A percentile compares a stretch with the other conserved stretches of the same genome.
These are phyloP conservation scores for Cyclostephanos tholiformis DNA, from an alignment of 108 stramenopile species.

Conservation along the genomic window DNA sequence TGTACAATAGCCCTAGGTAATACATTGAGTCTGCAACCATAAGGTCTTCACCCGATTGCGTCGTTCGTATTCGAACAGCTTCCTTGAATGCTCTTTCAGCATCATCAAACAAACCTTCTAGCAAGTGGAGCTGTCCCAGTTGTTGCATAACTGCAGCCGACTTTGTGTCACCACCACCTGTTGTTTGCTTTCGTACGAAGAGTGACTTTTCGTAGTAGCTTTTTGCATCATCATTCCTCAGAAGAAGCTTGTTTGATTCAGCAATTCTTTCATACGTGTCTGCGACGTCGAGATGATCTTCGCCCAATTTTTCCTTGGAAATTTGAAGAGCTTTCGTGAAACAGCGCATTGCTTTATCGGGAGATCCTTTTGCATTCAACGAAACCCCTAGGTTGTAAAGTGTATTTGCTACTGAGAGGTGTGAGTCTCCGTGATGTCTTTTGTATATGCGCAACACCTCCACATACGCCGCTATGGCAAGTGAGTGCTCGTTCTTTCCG, in stretches of 20 bases:
- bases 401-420: constrained; percentile 54
- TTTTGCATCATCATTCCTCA: constrained; percentile 40
- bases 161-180: constrained; percentile 39
- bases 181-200: constrained; percentile 35
- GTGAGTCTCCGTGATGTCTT: constrained; percentile 45
- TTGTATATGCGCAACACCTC: constrained; percentile 55
- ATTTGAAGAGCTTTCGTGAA: constrained; percentile 48
- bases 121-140: constrained; percentile 37
- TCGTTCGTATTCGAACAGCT: constrained; percentile 42
- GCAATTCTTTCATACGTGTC: constrained; percentile 58
- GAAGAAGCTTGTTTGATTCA: constrained; percentile 35
- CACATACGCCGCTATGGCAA: constrained; percentile 51
- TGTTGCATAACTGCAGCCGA: constrained; percentile 46
- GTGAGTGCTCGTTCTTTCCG: constrained; percentile 29
- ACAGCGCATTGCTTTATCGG: constrained; percentile 53
- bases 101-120: constrained; percentile 23
- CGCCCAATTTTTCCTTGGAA: constrained; percentile 43
- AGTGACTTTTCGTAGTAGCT: constrained; percentile 52
- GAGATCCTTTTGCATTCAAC: constrained; percentile 54
- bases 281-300: constrained; percentile 59
- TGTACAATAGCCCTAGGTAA: constrained; percentile 41
- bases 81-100: constrained; percentile 59
- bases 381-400: constrained; percentile 58
- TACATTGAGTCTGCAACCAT: constrained; percentile 50
- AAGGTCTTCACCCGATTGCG: constrained; percentile 43